phyloP scores from a whole-genome alignment of 2,329 filamentous ascomycete genomes.

The Cladosporium sp. region DNA sequence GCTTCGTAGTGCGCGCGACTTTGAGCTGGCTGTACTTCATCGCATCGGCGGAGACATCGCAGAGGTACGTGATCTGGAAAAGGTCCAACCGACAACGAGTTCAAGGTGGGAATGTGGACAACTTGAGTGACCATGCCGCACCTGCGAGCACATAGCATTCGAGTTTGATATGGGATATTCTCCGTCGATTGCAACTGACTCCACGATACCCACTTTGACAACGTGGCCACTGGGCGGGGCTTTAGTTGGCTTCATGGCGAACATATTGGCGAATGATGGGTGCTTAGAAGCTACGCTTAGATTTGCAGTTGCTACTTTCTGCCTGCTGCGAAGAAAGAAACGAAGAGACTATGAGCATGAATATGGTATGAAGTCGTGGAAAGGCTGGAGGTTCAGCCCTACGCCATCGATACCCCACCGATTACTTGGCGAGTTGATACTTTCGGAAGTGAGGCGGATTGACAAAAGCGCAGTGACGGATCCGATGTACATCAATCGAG shows the following conservation, averaged over 20 bases:
- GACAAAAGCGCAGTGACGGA: no score
- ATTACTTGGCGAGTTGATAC: no score
- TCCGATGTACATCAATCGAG: no score
- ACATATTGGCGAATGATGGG: constrained; percentile 2
- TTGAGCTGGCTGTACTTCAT: constrained; percentile 18
- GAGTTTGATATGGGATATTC: neutral
- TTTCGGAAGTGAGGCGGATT: no score
- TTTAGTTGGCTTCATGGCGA: constrained; percentile 13
- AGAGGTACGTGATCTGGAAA: constrained; percentile 29
- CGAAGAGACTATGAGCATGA: no score
- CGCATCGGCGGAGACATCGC: constrained; percentile 44
- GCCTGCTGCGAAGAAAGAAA: no score
- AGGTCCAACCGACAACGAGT: constrained; percentile 28
- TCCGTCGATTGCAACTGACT: constrained; percentile 1
- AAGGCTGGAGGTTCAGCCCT: no score
- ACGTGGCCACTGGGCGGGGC: constrained; percentile 5
- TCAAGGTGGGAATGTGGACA: constrained; percentile 45
- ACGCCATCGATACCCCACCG: no score
- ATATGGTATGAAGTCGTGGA: no score
- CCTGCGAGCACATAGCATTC: neutral
- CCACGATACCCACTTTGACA: constrained; percentile 13
- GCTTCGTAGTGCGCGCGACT: neutral
- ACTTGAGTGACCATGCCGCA: constrained; percentile 39
- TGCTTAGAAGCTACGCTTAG: neutral
- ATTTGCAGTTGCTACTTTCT: no score